A percentile compares a stretch with the other conserved stretches of the same genome.
Conservation (phyloP, 768 basidiomycete genomes). For the Gelatoporia subvermispora region DNA sequence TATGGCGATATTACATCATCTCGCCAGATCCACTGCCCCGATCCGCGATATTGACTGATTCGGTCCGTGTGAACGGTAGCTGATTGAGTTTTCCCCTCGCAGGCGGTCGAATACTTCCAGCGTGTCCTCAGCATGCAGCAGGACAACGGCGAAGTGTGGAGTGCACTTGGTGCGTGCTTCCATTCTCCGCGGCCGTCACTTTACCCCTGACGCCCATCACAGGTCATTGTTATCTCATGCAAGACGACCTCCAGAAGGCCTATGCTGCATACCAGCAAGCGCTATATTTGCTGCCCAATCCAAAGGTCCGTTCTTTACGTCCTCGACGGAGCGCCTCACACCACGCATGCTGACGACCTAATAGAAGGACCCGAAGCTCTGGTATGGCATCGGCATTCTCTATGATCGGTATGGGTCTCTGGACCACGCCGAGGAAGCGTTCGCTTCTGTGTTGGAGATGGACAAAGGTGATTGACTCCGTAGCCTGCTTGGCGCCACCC, state of each 20-base stretch:
- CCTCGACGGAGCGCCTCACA: slow-evolving; percentile 2
- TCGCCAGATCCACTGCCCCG: slow-evolving; percentile 10
- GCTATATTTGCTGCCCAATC: slow-evolving; percentile 90
- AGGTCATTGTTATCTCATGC: slow-evolving; percentile 99
- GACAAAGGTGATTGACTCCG: slow-evolving; percentile 71
- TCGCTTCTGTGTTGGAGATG: slow-evolving; percentile 93
- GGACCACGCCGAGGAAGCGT: slow-evolving; percentile 98
- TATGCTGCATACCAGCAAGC: slow-evolving; percentile 99
- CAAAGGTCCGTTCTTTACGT: slow-evolving; percentile 57
- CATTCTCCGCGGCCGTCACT: slow-evolving; percentile 15
- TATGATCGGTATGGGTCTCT: slow-evolving; percentile 98
- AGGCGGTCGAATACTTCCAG: slow-evolving; percentile 97
- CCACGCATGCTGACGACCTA: slow-evolving; percentile 6
- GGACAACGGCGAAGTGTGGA: slow-evolving; percentile 99
- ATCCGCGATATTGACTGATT: slow-evolving; percentile 4
- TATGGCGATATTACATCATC: slow-evolving; percentile 12
- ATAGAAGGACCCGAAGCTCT: slow-evolving; percentile 93
- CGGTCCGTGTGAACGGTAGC: slow-evolving; percentile 4
- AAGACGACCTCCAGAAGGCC: slow-evolving; percentile 97
- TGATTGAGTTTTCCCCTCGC: slow-evolving; percentile 19
- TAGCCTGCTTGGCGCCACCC: slow-evolving; percentile 9
- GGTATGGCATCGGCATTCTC: slow-evolving; percentile 99
- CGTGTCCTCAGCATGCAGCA: slow-evolving; percentile 85
- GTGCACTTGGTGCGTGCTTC: slow-evolving; percentile 68
- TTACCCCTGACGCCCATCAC: slow-evolving; percentile 15